Conservation (phyloP, 2,329 filamentous ascomycete genomes). For the Colletotrichum orbiculare region DNA sequence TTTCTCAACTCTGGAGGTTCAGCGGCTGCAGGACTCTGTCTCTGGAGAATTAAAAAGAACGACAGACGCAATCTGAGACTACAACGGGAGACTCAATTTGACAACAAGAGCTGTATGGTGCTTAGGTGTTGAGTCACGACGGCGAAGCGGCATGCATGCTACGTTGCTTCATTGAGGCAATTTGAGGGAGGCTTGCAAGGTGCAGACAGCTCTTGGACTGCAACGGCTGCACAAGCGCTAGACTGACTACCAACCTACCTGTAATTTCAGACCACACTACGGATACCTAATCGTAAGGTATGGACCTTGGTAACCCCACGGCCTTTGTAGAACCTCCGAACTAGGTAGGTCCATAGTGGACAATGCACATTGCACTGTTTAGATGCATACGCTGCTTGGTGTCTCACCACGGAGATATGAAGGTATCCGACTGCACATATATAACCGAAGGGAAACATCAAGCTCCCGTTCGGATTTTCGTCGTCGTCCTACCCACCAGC, state of each 20-base stretch:
- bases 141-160: constrained; percentile 16
- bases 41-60: constrained; percentile 13
- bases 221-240: no score
- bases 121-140: constrained; percentile 33
- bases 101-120: neutral
- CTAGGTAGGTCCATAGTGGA: no score
- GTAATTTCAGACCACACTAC: no score
- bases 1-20: neutral
- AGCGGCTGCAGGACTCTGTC: neutral
- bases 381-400: no score
- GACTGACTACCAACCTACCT: neutral
- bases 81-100: neutral
- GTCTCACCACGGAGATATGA: no score
- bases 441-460: no score
- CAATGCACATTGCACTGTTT: no score
- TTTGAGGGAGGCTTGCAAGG: constrained; percentile 11
- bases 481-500: no score
- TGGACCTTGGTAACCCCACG: neutral
- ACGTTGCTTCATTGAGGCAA: constrained; percentile 27
- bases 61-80: constrained; percentile 10
- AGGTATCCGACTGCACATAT: no score
- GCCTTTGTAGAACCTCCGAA: neutral
- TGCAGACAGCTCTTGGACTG: neutral
- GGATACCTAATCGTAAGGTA: no score
- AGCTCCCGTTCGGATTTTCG: no score